Evolutionary conservation across 495 filamentous ascomycete species (phyloP), one percentile per base, ranked within the genome.

Genomic region (Pyrenula massariospora): DNA sequence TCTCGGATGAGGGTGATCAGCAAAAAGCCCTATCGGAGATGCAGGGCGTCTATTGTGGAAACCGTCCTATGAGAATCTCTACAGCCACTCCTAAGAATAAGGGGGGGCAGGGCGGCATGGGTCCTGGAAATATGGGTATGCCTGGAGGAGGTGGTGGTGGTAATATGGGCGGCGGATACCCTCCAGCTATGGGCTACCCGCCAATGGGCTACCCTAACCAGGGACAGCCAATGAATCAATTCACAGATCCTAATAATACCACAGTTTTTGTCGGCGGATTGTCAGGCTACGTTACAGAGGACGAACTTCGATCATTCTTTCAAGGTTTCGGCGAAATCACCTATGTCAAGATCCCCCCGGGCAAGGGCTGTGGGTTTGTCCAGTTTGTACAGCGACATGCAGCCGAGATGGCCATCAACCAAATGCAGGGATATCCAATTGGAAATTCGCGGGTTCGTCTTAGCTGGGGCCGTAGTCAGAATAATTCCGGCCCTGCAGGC

Each of bases 211-310:
- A 85, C 76, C 92, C 89, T 68, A 87, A 86, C 57, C 81, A 84
- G 58, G 84, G 85, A 55, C 91, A 95, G 73, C 91, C 91, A 15
- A 99, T 99, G 93, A 99, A 99, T 72, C 93, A 99, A 73, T 99
- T 99, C 75, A 99, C 93, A 25, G 93, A 99, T 64, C 93, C 93
- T n/a, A 99, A 99, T 80, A 99, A 99, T 77, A 99, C 93, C 51
- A 99, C 93, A 22, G 93, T 99, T 58, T 99, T 99, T 65, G 93
- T 99, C 58, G 93, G 93, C 62, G 93, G 93, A 50, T 83, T 99
- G 1, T 96, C 91, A 31, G 93, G 93, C 54, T 99, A 99, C 67
- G 93, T 99, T 53, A 99, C 93, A 56, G 93, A 99, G 76, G 93
- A 99, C 68, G 93, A 99, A 76, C 88, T 99, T 23, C 88, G 93